phyloP scores from a whole-genome alignment of 257 asterid genomes.

The Gentiana dahurica region DNA sequence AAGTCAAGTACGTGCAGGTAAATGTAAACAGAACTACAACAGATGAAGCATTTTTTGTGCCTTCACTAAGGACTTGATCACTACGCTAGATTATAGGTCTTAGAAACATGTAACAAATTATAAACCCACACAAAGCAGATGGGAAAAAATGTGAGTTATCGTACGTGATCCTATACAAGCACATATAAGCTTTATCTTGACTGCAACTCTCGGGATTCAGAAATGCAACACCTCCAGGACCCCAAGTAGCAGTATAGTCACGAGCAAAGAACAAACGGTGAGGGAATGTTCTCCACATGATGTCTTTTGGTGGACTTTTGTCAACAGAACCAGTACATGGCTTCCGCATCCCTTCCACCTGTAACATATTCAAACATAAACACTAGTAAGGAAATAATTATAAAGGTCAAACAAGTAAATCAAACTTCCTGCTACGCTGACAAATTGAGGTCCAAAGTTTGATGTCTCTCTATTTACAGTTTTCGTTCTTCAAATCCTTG shows the following conservation, averaged over 20 bases:
- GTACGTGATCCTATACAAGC: conserved; percentile 88
- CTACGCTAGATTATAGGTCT: too few species aligned
- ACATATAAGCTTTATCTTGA: conserved; percentile 52
- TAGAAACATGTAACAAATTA: background rate
- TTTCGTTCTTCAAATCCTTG: background rate
- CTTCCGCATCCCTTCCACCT: conserved; percentile 76
- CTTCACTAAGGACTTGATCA: background rate
- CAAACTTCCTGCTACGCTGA: background rate
- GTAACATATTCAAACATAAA: conserved; percentile 17
- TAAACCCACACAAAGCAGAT: background rate
- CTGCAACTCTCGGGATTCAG: conserved; percentile 56
- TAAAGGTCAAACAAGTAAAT: background rate
- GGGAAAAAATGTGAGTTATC: conserved; percentile 14
- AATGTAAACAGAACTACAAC: background rate
- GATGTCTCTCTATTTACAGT: background rate
- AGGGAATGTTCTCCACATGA: conserved; percentile 59
- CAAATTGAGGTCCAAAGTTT: background rate
- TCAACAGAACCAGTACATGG: conserved; percentile 69
- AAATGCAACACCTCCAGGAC: conserved; percentile 96
- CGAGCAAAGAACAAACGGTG: conserved; percentile 81
- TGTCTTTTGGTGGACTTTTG: conserved; percentile 56
- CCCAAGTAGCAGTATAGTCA: conserved; percentile 71
- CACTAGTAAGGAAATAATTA: background rate
- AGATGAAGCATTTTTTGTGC: background rate
- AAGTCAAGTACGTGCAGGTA: background rate